Conservation (phyloP, 23 red algal genomes). For the Gracilaria gracilis region DNA sequence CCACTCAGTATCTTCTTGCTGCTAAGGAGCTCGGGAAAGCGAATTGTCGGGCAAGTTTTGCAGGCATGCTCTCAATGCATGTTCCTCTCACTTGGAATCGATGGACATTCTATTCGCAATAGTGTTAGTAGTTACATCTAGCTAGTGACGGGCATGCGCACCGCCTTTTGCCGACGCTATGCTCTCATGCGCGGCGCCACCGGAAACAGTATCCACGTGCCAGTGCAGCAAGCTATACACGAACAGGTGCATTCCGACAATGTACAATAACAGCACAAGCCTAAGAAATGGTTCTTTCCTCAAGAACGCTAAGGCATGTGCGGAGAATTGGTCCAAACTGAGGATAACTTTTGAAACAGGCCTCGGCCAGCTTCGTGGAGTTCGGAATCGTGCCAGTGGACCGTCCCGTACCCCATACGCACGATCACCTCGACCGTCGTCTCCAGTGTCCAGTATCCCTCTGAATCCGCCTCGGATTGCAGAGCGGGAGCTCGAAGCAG, state of each 20-base stretch:
- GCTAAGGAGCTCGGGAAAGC: slow-evolving; percentile 78
- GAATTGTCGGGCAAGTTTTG: slow-evolving; percentile 45
- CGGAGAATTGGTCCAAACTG: slow-evolving; percentile 63
- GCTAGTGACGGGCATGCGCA: background rate
- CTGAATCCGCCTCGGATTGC: slow-evolving; percentile 61
- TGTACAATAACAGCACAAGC: slow-evolving; percentile 66
- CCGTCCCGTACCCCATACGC: slow-evolving; percentile 68
- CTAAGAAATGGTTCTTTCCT: slow-evolving; percentile 77
- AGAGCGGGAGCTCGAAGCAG: slow-evolving; percentile 49
- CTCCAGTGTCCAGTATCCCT: slow-evolving; percentile 51
- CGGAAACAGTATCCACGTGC: slow-evolving; percentile 65
- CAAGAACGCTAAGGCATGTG: slow-evolving; percentile 64
- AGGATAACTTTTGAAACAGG: slow-evolving; percentile 34
- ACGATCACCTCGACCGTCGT: slow-evolving; percentile 58
- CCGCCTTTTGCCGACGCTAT: slow-evolving; percentile 31
- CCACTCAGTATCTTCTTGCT: slow-evolving; percentile 50
- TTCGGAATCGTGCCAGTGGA: slow-evolving; percentile 71
- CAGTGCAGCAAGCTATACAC: slow-evolving; percentile 84
- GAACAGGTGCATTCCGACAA: slow-evolving; percentile 71
- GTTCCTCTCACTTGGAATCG: slow-evolving; percentile 40
- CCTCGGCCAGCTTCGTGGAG: slow-evolving; percentile 61
- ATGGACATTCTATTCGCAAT: slow-evolving; percentile 26
- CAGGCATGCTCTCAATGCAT: slow-evolving; percentile 33
- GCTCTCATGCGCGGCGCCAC: slow-evolving; percentile 39
- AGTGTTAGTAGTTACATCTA: slow-evolving; percentile 2